Base-by-base conservation (phyloP, 148 eudicot genomes). In the Silene uniflora region DNA sequence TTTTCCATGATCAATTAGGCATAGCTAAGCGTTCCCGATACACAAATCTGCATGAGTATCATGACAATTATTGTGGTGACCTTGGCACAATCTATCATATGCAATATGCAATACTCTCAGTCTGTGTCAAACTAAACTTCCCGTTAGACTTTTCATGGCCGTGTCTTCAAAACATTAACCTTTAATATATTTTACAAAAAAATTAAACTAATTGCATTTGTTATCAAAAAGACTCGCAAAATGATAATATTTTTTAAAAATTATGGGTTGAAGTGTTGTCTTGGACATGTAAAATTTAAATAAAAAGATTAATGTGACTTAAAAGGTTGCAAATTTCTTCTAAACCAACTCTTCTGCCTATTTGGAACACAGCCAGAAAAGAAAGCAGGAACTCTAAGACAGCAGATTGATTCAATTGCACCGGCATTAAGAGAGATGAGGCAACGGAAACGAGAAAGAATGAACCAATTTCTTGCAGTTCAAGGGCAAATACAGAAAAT, bases 381-480 rank as follows among this genome's bases (percentile, higher is more conserved):
- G 84, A 92, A 89, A 85, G 76, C 89, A 60, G 96, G 97, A 81
- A 87, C 96, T 24, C 83, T 94, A 70, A 92, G 87, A 81, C 90
- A 90, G 74, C 98, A 94, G 83, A 78, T 94, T 76, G 91, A 87
- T 75, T 85, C 93, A 19, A 85, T 92, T 42, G 85, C 86, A 32
- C 98, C 98, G 32, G 97, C 96, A 52, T 87, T 94, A 69, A 86
- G 85, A 76, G 97, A 94, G 80, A 90, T 92, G 97, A 87, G 87
- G 75, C 80, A 84, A 78, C 87, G 96, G 78, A 94, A 88, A 81
- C 88, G 90, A 63, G 98, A 94, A 73, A 85, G 96, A 72, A 79
- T 89, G 85, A 92, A 89, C 82, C 93, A 92, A 76, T 90, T 94
- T 79, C 85, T 85, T 76, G 83, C 87, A 2, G 92, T 92, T 80